Evolutionary conservation across 2,329 filamentous ascomycete genomes (phyloP), one percentile per base, ranked within the genome.

Genomic region (Chalaropsis ovoidea): DNA sequence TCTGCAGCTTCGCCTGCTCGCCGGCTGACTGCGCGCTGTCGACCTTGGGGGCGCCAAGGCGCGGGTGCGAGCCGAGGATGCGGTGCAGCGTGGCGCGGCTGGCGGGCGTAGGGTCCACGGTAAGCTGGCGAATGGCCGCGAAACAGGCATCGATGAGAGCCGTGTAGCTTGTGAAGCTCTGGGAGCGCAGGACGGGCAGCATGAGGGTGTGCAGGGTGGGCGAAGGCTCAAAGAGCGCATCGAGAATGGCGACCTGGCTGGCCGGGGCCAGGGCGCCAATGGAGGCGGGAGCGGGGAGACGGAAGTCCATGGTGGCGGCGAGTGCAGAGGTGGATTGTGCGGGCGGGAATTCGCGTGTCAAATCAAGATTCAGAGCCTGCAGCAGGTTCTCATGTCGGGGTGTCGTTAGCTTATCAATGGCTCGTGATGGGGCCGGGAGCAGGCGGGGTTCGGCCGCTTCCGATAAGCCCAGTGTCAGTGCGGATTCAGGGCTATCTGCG

Each of bases 161-260:
- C 7, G 78, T 69, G 75, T 96, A 96, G 31, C 84, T 86, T 1
- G 77, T 70, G 74, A 90, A 92, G 1, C 77, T 74, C 10, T 71
- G 71, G 1, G 73, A 71, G 49, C 78, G 79, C n/a, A 95, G 78
- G 1, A 87, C 76, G 1, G 88, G 88, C 5, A 89, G 73, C 17
- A 88, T 83, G 15, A 94, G 80, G 13, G 81, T 79, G 74, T 93
- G 90, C 0, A 96, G 83, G 62, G 86, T 82, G 0, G 82, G 78
- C 64, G 87, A 91, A 17, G 89, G 89, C 74, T 96, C 92, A 75
- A 96, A 96, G 67, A 96, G 85, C 2, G 86, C 80, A 75, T 95
- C 89, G 61, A 96, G 82, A 62, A 86, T 77, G 3, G 75, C 72
- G 45, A 78, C 79, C 65, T 88, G 81, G 22, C 81, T 76, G 35